phyloP scores from a whole-genome alignment of 139 green algal genomes.

The Yamagishiella unicocca region DNA sequence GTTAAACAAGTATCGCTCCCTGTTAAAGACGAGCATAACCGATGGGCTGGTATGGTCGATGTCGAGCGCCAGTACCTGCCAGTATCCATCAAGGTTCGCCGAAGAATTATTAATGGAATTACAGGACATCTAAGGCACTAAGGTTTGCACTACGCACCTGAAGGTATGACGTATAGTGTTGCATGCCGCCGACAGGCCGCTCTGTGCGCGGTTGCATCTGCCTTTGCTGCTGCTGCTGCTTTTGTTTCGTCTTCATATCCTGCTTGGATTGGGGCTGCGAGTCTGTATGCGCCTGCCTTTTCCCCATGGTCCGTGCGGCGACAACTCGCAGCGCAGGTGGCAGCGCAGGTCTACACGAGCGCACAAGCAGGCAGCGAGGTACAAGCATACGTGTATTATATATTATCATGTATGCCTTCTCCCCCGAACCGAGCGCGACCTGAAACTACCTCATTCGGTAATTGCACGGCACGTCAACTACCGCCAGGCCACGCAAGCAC shows the following conservation, averaged over 20 bases:
- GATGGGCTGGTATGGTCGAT: conserved; percentile 81
- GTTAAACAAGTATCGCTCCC: conserved; percentile 94
- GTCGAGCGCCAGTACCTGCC: conserved; percentile 67
- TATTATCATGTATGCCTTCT: background rate
- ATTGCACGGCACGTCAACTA: too few species aligned
- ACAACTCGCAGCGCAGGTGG: background rate
- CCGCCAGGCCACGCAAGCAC: too few species aligned
- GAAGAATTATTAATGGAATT: background rate
- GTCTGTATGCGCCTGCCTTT: background rate
- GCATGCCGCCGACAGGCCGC: conserved; percentile 1
- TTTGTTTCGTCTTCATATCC: conserved; percentile 22
- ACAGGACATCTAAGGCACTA: too few species aligned
- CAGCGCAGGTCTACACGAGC: background rate
- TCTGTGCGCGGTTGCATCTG: conserved; percentile 1
- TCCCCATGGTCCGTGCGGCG: background rate
- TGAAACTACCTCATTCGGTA: too few species aligned
- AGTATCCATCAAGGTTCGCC: background rate
- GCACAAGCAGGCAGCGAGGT: background rate
- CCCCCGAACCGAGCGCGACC: too few species aligned
- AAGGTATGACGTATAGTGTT: conserved; percentile 27
- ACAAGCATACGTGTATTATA: background rate
- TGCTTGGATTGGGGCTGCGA: background rate
- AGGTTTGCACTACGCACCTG: background rate
- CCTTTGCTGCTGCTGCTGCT: background rate
- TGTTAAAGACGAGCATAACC: conserved; percentile 94